A percentile compares a stretch with the other conserved stretches of the same genome.
These are phyloP conservation scores for Aspergillus sp. DNA, from an alignment of 2,329 filamentous ascomycete genomes.

Conservation along the genomic window DNA sequence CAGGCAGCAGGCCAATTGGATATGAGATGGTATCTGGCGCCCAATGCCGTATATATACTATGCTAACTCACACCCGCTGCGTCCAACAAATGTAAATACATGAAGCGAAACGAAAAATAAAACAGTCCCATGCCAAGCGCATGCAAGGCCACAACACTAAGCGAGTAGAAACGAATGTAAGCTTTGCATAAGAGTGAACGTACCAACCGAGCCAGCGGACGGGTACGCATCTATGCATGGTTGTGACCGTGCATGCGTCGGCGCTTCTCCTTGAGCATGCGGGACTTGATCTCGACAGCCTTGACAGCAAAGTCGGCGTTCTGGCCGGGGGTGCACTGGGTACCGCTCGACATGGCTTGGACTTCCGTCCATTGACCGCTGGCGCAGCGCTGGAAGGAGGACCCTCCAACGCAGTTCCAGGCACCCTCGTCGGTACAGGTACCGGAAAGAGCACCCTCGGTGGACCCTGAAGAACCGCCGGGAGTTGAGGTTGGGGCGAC, in stretches of 20 bases:
- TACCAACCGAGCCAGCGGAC: constrained; percentile 20
- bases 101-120: constrained; percentile 1
- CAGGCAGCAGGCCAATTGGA: neutral
- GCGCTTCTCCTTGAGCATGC: constrained; percentile 28
- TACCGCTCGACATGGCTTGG: constrained; percentile 55
- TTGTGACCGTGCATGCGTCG: constrained; percentile 21
- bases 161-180: constrained; percentile 15
- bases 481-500: neutral
- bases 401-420: constrained; percentile 60
- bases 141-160: neutral
- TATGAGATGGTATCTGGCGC: neutral
- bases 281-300: constrained; percentile 23
- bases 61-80: neutral
- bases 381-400: constrained; percentile 63
- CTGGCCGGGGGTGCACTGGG: constrained; percentile 49
- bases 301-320: constrained; percentile 26
- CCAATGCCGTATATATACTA: neutral
- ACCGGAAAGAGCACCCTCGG: constrained; percentile 39
- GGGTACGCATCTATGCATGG: constrained; percentile 21
- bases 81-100: neutral
- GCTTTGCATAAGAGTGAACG: neutral
- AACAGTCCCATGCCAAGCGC: neutral
- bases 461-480: constrained; percentile 11
- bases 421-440: constrained; percentile 55
- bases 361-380: constrained; percentile 55